Evolutionary conservation across 192 early-diverging fungal species (phyloP), one percentile per base, ranked within the genome.

Genomic region (Entrophospora sp.): DNA sequence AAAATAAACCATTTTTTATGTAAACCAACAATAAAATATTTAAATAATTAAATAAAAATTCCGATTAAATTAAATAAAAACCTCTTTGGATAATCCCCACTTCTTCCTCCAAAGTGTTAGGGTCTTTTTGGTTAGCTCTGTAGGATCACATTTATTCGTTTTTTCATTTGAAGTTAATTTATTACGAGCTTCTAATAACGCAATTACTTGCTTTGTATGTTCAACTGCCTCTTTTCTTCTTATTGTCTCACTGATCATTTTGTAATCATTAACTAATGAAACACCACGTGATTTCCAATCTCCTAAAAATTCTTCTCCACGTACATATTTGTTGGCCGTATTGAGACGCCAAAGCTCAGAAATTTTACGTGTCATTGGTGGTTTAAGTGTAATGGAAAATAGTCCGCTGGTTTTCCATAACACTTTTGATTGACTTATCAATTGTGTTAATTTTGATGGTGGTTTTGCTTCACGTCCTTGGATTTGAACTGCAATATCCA

Each of bases 221-320:
- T 64, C 68, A 18, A 80, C 79, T 1, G 70, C 70, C 35, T 77
- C 75, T 35, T 74, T 64, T 13, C 32, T 58, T 20, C 36, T 30
- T 18, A 82, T 60, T 9, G 61, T 67, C 0, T 73, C 53, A 13
- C 61, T 61, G 25, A 73, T 72, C 10, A 70, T 45, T 28, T 65
- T 69, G 36, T 67, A 86, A 36, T 81, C 84, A 35, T 78, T 74
- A 16, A 91, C 73, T 32, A 84, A 69, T 1, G 78, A 82, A 4
- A 91, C 75, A 31, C 87, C 83, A 9, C 87, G 77, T 1, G 89
- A 87, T 51, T 80, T 78, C 87, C 87, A 89, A 0, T 61, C 69
- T 5, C 75, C 75, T 43, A 91, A 70, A 22, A 78, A 76, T 45
- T 91, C 89, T 37, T 87, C 83, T n/a, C n/a, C n/a, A n/a, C n/a